Conservation (phyloP, 2,329 filamentous ascomycete genomes). For the Emericellopsis atlantica region DNA sequence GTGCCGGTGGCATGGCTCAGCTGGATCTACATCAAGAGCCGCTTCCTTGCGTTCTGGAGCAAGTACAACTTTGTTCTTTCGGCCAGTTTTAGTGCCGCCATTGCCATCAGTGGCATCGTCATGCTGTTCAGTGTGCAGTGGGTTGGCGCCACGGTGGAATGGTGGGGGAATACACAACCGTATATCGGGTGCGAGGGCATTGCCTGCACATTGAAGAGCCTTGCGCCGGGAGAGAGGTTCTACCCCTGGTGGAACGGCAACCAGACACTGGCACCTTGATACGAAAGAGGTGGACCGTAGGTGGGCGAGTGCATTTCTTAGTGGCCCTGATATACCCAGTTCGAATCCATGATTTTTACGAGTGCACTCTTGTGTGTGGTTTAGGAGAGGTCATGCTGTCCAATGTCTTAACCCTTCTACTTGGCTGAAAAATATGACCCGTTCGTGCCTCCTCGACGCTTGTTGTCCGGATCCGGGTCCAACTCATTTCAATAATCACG, state of each 20-base stretch:
- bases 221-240: constrained; percentile 6
- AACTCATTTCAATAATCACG: no score
- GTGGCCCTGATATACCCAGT: background rate
- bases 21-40: constrained; percentile 8
- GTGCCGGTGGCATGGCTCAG: constrained; percentile 8
- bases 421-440: no score
- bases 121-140: constrained; percentile 26
- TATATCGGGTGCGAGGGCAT: constrained; percentile 6
- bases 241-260: constrained; percentile 6
- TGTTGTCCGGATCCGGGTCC: no score
- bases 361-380: no score
- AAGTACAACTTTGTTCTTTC: constrained; percentile 34
- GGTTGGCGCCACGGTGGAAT: constrained; percentile 17
- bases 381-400: no score
- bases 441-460: no score
- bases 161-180: constrained; percentile 28
- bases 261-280: background rate
- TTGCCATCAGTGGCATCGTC: constrained; percentile 26
- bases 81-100: constrained; percentile 25
- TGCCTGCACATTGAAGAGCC: constrained; percentile 5
- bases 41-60: constrained; percentile 27
- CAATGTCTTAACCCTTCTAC: no score
- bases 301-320: background rate
- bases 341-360: no score
- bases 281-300: background rate